Percentiles rank a stretch among this genome's conserved stretches.
Conservation (phyloP, 106 monocot species). For the Dioscorea zingiberensis region DNA sequence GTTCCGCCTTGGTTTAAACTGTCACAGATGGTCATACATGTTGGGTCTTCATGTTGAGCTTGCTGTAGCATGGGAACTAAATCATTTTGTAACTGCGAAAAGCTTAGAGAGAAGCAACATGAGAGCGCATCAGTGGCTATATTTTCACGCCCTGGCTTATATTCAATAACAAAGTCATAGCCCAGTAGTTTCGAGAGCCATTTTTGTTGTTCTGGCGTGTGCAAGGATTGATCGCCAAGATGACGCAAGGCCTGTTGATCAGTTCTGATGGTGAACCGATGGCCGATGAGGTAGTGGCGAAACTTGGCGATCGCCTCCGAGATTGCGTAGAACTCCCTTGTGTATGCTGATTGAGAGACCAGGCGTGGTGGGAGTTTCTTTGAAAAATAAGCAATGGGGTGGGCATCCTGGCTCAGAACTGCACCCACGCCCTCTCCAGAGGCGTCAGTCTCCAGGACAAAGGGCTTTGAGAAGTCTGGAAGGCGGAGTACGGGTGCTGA, state of each 20-base stretch:
- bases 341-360: neutral
- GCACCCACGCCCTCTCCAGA: neutral
- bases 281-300: neutral
- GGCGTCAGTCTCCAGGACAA: neutral
- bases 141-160: neutral
- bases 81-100: too few relatives aligned
- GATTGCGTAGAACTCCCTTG: neutral
- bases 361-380: neutral
- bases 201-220: neutral
- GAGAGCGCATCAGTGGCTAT: neutral
- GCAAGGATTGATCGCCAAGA: neutral
- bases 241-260: neutral
- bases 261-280: neutral
- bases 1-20: neutral
- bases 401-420: neutral
- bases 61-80: too few relatives aligned
- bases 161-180: neutral
- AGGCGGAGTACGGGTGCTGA: neutral
- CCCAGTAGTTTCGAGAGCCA: neutral
- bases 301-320: neutral
- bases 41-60: too few relatives aligned
- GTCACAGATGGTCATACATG: too few relatives aligned
- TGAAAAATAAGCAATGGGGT: neutral
- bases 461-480: neutral
- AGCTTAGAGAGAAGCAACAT: too few relatives aligned